phyloP scores from a whole-genome alignment of 2,329 filamentous ascomycete genomes.

The Monosporascus ibericus region DNA sequence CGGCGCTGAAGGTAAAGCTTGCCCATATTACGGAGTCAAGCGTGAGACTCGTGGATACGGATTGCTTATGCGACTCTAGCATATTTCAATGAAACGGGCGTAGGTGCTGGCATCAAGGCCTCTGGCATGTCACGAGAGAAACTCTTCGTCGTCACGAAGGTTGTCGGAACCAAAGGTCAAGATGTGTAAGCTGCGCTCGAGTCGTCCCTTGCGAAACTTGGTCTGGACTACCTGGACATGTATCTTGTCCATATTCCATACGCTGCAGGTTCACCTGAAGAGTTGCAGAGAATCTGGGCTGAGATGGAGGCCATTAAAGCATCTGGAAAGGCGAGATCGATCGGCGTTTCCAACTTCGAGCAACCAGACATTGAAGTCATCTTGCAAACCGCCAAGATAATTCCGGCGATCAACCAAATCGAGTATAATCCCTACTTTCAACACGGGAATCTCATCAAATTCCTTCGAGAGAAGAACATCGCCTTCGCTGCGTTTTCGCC shows the following conservation, averaged over 20 bases:
- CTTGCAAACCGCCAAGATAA: conserved; percentile 50
- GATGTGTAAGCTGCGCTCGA: conserved; percentile 44
- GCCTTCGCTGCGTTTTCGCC: conserved; percentile 47
- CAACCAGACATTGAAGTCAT: conserved; percentile 46
- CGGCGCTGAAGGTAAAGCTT: conserved; percentile 38
- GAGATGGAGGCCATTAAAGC: conserved; percentile 59
- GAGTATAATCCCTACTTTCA: conserved; percentile 70
- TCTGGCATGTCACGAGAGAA: conserved; percentile 55
- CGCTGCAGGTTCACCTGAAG: conserved; percentile 38
- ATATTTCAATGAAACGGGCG: conserved; percentile 59
- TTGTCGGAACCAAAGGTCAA: conserved; percentile 32
- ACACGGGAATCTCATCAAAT: conserved; percentile 51
- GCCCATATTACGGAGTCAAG: background rate
- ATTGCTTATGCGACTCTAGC: conserved; percentile 27
- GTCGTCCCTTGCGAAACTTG: conserved; percentile 54
- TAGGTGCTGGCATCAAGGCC: conserved; percentile 63
- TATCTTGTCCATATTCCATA: conserved; percentile 57
- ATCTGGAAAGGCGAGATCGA: conserved; percentile 57
- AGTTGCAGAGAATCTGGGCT: conserved; percentile 52
- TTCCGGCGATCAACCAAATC: conserved; percentile 69
- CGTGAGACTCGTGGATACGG: background rate
- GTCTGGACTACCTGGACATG: conserved; percentile 64
- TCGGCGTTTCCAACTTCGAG: conserved; percentile 70
- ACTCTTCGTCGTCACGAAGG: conserved; percentile 61
- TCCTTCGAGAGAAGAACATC: conserved; percentile 49